A percentile compares a stretch with the other conserved stretches of the same genome.
Conservation (phyloP, 1,284 basidiomycete species). For the Ceratobasidium sp. region DNA sequence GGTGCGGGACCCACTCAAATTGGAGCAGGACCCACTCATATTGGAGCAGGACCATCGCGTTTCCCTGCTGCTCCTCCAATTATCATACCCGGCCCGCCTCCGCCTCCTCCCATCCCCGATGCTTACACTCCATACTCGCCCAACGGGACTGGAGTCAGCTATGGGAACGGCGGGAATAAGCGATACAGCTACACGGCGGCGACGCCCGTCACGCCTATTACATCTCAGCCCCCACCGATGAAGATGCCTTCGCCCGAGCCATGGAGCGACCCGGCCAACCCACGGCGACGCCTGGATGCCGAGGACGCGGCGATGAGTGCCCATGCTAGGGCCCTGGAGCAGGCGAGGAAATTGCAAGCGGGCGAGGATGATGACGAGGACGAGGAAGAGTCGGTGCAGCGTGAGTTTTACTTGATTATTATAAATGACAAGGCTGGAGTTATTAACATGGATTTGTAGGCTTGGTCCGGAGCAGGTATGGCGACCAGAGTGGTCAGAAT, state of each 20-base stretch:
- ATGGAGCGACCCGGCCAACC: constrained; percentile 3
- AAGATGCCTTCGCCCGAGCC: constrained; percentile 22
- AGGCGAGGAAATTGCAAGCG: constrained; percentile 16
- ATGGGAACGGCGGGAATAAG: not conserved
- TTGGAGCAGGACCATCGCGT: not conserved
- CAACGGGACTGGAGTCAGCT: not conserved
- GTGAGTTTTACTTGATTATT: not conserved
- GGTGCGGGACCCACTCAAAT: not conserved
- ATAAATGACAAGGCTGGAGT: too few species aligned
- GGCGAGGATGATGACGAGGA: constrained; percentile 24
- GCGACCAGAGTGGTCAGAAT: constrained; percentile 11
- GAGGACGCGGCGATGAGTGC: constrained; percentile 27
- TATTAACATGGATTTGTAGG: constrained; percentile 1
- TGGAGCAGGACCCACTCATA: constrained; percentile 5
- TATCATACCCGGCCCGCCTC: constrained; percentile 9
- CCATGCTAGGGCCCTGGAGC: constrained; percentile 20
- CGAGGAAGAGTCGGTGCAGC: constrained; percentile 23
- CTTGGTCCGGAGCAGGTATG: constrained; percentile 6
- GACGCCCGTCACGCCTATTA: constrained; percentile 6
- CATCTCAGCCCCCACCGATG: constrained; percentile 9
- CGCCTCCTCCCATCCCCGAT: constrained; percentile 22
- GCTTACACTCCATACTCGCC: not conserved
- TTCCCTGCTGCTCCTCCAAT: not conserved
- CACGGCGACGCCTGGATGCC: not conserved
- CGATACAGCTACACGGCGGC: constrained; percentile 18